Evolutionary conservation across 2,329 filamentous ascomycete genomes (phyloP), one percentile per base, ranked within the genome.

Genomic region (Fusarium sp.): DNA sequence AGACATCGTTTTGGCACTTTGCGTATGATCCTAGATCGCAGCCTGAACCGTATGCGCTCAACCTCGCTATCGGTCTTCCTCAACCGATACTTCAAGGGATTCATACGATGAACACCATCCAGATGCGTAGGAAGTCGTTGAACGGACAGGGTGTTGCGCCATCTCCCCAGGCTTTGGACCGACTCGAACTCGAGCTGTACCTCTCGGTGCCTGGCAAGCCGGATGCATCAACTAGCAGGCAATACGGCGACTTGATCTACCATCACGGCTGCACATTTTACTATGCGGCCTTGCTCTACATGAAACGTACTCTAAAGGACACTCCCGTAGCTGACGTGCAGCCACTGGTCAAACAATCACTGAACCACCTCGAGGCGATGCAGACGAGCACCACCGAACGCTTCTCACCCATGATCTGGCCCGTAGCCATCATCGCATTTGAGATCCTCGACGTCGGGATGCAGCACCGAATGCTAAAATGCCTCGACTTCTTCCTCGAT

Each of bases 361-460:
- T 74, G 4, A 59, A 64, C 1, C 72, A 74, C 23, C 46, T 74
- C 2, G 72, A 74, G 49, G 67, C 71, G 29, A 11, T 74, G 4
- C 59, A 58, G 10, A 20, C 27, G 0, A 38, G 58, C 9, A 74
- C 72, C 5, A 51, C 33, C 4, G 58, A 71, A 10, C 72, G 67
- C 4, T 74, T 66, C 16, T 73, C 61, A 0, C 72, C 72, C 27
- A 74, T 74, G 72, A 50, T 74, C 9, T 74, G 72, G 72, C 72
- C 72, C 7, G 57, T 74, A 1, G 72, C 71, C 3, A 73, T 74
- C 0, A 50, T 73, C 40, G 60, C 72, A 0, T 74, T 74, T 25
- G 72, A 74, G 42, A 69, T 62, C 7, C 51, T 36, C 3, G 59
- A 73, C 6, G 16, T 29, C 1, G 8, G 20, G 4, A 49, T 67